Evolutionary conservation across 2,329 filamentous ascomycete species (phyloP), one percentile per base, ranked within the genome.

Genomic region (Macrophomina pseudophaseolina): DNA sequence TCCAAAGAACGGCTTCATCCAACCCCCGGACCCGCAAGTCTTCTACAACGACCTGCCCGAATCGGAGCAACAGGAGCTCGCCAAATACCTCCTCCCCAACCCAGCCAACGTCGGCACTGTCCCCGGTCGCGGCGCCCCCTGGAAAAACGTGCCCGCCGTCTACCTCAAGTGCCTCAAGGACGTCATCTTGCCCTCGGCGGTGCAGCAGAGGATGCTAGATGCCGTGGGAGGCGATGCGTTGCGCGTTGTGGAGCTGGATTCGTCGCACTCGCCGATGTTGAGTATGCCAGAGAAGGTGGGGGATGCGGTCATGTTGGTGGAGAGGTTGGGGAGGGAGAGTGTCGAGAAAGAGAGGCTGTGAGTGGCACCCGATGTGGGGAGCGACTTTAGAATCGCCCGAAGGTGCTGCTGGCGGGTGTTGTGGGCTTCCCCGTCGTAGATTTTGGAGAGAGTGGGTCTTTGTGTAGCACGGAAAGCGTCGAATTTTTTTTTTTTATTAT

Each of bases 31-130:
- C 33, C 44, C 73, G 0, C 30, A 67, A 14, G 67, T 69, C 3
- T 73, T 76, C 48, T 74, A 73, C 67, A 74, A 74, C 64, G 67
- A 71, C 2, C 69, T 74, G n/a, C 11, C 68, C 9, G 12, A 67
- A 1, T 12, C n/a, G 11, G 32, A 60, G n/a, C 65, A 64, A 48
- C 12, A 32, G 2, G 38, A 67, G 38, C 30, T 40, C 33, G 16
- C 32, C 46, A 32, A n/a, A 16, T 5, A 16, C n/a, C 35, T 67
- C 5, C 33, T 54, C 1, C 44, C 56, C 35, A n/a, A 53, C 18
- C 49, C 65, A 12, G 28, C 12, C 7, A 40, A 33, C n/a, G 30
- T 53, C 23, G 46, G 38, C 28, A 67, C 2, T 65, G 65, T 4
- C 33, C 66, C 11, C 66, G 68, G 51, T 72, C 68, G 67, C 28